Evolutionary conservation across 176 grass and related monocot species (phyloP).

Genomic region (Musa beccarii): DNA sequence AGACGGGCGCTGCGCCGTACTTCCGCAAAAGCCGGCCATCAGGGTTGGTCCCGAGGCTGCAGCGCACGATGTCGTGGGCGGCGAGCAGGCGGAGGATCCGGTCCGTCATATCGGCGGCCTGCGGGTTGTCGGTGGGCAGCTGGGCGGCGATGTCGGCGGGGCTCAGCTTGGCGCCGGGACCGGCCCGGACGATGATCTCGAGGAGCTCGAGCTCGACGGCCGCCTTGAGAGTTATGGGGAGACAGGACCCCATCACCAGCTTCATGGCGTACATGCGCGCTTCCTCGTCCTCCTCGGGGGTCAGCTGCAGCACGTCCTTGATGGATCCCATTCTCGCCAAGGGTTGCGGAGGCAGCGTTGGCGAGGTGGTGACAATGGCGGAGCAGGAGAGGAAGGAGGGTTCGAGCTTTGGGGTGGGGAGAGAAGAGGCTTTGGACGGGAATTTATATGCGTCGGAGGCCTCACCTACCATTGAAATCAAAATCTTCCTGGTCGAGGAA

Average conservation of each 20-base stretch:
- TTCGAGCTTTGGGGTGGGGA: neutral
- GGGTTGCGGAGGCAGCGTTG: neutral
- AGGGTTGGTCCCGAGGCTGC: constrained; percentile 26
- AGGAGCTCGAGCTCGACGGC: constrained; percentile 87
- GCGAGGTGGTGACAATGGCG: constrained; percentile 38
- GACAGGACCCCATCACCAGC: constrained; percentile 53
- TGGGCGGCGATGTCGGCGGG: constrained; percentile 44
- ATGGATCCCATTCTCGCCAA: neutral
- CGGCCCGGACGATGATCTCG: constrained; percentile 31
- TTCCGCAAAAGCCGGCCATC: constrained; percentile 34
- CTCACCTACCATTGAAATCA: neutral
- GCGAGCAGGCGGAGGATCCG: constrained; percentile 71
- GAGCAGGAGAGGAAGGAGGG: neutral
- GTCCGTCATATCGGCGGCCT: constrained; percentile 64
- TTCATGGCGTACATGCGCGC: constrained; percentile 64
- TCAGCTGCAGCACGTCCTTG: neutral
- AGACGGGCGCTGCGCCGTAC: constrained; percentile 43
- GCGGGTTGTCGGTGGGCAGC: constrained; percentile 32
- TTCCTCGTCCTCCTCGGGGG: constrained; percentile 50
- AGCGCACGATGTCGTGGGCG: constrained; percentile 51
- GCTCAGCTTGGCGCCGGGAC: constrained; percentile 15
- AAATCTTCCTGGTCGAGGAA: too few relatives aligned
- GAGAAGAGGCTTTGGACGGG: neutral
- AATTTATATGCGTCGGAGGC: neutral
- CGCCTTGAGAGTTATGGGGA: constrained; percentile 87